Percentiles rank a stretch among this genome's conserved stretches.
Evolutionary conservation across 2,329 filamentous ascomycete species (phyloP).

Genomic region (Penicillium sp.): DNA sequence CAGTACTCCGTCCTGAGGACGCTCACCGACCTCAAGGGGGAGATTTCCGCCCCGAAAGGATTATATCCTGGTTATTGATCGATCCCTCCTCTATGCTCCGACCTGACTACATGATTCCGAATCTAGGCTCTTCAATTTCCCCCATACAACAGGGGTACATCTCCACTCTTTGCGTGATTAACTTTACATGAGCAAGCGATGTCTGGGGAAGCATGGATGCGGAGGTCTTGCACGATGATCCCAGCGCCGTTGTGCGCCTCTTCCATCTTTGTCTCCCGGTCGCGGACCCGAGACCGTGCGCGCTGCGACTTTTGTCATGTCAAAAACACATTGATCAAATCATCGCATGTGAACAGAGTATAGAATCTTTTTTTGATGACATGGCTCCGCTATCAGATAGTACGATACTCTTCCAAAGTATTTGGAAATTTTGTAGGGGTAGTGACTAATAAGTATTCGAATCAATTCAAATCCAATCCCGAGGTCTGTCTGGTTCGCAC

Average conservation of each 20-base stretch:
- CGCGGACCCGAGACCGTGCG: neutral
- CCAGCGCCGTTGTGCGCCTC: slow-evolving; percentile 15
- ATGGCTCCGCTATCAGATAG: neutral
- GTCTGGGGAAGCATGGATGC: slow-evolving; percentile 22
- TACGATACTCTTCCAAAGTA: neutral
- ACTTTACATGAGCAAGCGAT: neutral
- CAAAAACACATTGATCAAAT: too few species aligned
- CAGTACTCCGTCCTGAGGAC: neutral
- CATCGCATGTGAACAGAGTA: neutral
- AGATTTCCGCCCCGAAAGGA: neutral
- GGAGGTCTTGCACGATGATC: slow-evolving; percentile 18
- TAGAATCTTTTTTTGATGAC: neutral
- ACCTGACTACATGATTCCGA: neutral
- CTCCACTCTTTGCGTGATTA: slow-evolving; percentile 1
- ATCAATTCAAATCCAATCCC: slow-evolving; percentile 2
- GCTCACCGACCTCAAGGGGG: neutral
- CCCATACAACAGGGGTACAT: neutral
- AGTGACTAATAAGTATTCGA: neutral
- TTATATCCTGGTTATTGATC: neutral
- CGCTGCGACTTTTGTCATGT: neutral
- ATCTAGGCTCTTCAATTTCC: slow-evolving; percentile 3
- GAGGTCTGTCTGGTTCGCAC: neutral
- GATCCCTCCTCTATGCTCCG: neutral
- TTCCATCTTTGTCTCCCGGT: neutral
- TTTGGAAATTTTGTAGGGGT: too few species aligned